Conservation (phyloP, 805 yeast genomes). For the Saccharomycopsis sp. region DNA sequence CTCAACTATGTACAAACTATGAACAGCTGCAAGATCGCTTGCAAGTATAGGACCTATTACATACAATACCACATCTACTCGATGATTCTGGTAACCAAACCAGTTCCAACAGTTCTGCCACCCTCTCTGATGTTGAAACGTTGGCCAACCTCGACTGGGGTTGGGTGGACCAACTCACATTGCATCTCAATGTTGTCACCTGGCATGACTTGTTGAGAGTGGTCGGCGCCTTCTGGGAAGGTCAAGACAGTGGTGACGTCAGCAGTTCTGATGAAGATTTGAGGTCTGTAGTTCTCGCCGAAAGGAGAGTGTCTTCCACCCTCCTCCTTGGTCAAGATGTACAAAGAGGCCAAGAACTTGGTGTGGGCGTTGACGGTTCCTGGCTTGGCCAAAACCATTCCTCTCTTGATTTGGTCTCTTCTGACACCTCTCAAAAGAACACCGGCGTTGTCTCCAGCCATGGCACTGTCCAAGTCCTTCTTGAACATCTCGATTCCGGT, state of each 20-base stretch:
- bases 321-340: slow-evolving; percentile 91
- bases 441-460: slow-evolving; percentile 99
- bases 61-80: no score
- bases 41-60: no score
- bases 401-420: slow-evolving; percentile 95
- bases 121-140: slow-evolving; percentile 99
- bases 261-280: slow-evolving; percentile 92
- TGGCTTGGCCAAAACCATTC: slow-evolving; percentile 95
- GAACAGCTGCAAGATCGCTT: not conserved
- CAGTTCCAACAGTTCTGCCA: slow-evolving; percentile 98
- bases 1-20: not conserved
- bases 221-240: slow-evolving; percentile 84
- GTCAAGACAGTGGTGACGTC: slow-evolving; percentile 86
- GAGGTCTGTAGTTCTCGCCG: slow-evolving; percentile 97
- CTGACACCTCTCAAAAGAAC: slow-evolving; percentile 94
- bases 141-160: slow-evolving; percentile 93
- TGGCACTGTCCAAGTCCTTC: slow-evolving; percentile 95
- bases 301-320: slow-evolving; percentile 99
- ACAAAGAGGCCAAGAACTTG: slow-evolving; percentile 88
- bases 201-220: slow-evolving; percentile 87
- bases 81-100: slow-evolving; percentile 87
- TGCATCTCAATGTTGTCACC: slow-evolving; percentile 98
- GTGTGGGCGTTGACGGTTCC: slow-evolving; percentile 88
- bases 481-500: slow-evolving; percentile 99
- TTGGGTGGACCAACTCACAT: slow-evolving; percentile 81